Conservation (phyloP, 1,284 basidiomycete genomes). For the Malassezia sympodialis region DNA sequence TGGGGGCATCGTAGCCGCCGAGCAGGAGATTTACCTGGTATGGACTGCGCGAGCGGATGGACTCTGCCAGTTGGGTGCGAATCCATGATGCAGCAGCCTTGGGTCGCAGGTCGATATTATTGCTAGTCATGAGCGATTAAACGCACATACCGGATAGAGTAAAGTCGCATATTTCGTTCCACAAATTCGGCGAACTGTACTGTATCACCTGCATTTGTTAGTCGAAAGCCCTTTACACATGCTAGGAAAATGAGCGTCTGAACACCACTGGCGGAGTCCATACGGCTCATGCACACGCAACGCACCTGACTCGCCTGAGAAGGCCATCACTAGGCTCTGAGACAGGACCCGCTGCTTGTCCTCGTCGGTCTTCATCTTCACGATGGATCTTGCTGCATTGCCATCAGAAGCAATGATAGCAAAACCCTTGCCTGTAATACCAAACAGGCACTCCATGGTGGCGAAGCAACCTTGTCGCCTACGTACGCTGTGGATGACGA, state of each 20-base stretch:
- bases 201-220: slow-evolving; percentile 62
- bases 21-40: slow-evolving; percentile 88
- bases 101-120: slow-evolving; percentile 72
- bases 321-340: slow-evolving; percentile 87
- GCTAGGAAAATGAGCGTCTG: not conserved
- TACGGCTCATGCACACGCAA: not conserved
- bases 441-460: slow-evolving; percentile 52
- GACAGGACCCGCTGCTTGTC: slow-evolving; percentile 92
- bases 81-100: slow-evolving; percentile 88
- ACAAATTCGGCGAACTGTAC: slow-evolving; percentile 92
- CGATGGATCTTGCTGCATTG: slow-evolving; percentile 75
- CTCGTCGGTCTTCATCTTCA: slow-evolving; percentile 94
- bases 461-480: not conserved
- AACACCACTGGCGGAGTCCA: not conserved
- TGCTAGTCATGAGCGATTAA: slow-evolving; percentile 15
- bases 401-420: slow-evolving; percentile 66
- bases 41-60: slow-evolving; percentile 73
- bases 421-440: slow-evolving; percentile 49
- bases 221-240: not conserved
- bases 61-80: slow-evolving; percentile 75
- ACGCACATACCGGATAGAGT: slow-evolving; percentile 74
- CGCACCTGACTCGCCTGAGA: slow-evolving; percentile 68
- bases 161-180: slow-evolving; percentile 86
- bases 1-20: slow-evolving; percentile 73
- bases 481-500: slow-evolving; percentile 10